Evolutionary conservation across 2,329 filamentous ascomycete genomes (phyloP).

Genomic region (Plectosphaerella sp.): DNA sequence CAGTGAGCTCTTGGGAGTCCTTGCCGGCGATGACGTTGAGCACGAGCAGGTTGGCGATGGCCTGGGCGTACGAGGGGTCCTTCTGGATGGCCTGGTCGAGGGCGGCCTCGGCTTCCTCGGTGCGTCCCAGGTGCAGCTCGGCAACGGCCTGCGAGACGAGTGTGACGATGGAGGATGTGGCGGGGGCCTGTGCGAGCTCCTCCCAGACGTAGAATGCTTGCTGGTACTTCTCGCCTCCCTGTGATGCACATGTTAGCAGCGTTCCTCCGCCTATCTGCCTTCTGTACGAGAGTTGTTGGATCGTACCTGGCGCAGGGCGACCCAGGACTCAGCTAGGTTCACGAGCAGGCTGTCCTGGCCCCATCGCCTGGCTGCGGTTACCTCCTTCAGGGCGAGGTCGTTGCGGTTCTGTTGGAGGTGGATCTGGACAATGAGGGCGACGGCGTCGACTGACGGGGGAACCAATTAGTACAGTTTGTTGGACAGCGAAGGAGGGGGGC

Average conservation of each 20-base stretch:
- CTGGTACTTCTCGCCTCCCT: conserved; percentile 95
- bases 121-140: conserved; percentile 83
- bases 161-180: conserved; percentile 69
- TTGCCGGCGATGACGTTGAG: conserved; percentile 74
- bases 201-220: conserved; percentile 97
- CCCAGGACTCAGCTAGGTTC: conserved; percentile 94
- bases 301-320: conserved; percentile 79
- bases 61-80: conserved; percentile 65
- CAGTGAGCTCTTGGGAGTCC: conserved; percentile 56
- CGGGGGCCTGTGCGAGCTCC: conserved; percentile 84
- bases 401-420: conserved; percentile 87
- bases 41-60: conserved; percentile 79
- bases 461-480: too few relatives aligned
- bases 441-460: conserved; percentile 55
- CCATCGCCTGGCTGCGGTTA: conserved; percentile 81
- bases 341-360: conserved; percentile 92
- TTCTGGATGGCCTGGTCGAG: conserved; percentile 75
- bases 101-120: conserved; percentile 85
- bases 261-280: too few relatives aligned
- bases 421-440: conserved; percentile 87
- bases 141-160: conserved; percentile 86
- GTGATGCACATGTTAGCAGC: conserved; percentile 18
- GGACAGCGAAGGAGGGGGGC: background rate
- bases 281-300: too few relatives aligned
- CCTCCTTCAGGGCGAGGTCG: conserved; percentile 88